Conservation (phyloP, 2,329 filamentous ascomycete genomes). For the Aureobasidium sp. region DNA sequence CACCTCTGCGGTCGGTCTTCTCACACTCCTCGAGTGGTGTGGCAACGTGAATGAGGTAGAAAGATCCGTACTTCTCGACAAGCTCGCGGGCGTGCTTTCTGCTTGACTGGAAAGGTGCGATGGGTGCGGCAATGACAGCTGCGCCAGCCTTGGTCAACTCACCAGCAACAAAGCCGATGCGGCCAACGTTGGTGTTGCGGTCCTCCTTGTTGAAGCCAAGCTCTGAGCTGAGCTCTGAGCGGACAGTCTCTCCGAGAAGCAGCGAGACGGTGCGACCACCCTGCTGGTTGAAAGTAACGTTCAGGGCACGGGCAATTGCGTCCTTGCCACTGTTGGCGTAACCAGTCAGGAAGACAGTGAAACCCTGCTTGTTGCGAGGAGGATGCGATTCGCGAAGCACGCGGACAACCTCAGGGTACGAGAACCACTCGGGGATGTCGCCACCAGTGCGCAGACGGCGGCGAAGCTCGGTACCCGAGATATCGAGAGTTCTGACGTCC, state of each 20-base stretch:
- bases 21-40: slow-evolving; percentile 89
- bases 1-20: slow-evolving; percentile 87
- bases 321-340: slow-evolving; percentile 98
- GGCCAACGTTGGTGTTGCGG: slow-evolving; percentile 87
- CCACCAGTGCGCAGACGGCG: slow-evolving; percentile 82
- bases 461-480: slow-evolving; percentile 68
- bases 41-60: slow-evolving; percentile 92
- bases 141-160: slow-evolving; percentile 90
- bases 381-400: slow-evolving; percentile 96
- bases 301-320: slow-evolving; percentile 87
- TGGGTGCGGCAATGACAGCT: slow-evolving; percentile 92
- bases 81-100: slow-evolving; percentile 73
- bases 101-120: slow-evolving; percentile 81
- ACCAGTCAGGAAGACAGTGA: slow-evolving; percentile 96
- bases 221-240: slow-evolving; percentile 85
- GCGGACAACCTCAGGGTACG: slow-evolving; percentile 95
- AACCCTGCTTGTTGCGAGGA: slow-evolving; percentile 82
- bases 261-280: slow-evolving; percentile 91
- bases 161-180: slow-evolving; percentile 91
- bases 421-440: slow-evolving; percentile 99
- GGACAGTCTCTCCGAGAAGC: slow-evolving; percentile 91
- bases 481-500: slow-evolving; percentile 66
- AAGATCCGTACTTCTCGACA: slow-evolving; percentile 80
- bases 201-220: slow-evolving; percentile 92
- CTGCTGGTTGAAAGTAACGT: slow-evolving; percentile 97